Evolutionary conservation across 2,329 filamentous ascomycete species (phyloP).

Genomic region (Paracoccidioides brasiliensis): DNA sequence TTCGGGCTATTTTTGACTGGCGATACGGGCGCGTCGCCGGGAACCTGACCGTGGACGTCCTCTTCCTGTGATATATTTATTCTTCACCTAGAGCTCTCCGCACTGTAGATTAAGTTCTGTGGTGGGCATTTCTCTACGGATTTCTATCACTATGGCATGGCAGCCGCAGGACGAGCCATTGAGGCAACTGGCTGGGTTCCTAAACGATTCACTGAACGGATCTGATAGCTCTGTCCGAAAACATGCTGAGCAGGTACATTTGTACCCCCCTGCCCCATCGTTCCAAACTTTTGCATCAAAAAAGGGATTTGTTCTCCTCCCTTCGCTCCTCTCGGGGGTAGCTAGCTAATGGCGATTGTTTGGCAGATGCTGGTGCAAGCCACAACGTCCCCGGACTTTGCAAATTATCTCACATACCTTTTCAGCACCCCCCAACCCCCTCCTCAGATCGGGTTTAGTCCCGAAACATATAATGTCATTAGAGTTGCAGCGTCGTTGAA

Average conservation of each 20-base stretch:
- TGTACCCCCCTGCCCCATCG: constrained; percentile 13
- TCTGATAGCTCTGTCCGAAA: constrained; percentile 69
- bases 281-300: too few species aligned
- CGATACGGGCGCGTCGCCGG: not conserved
- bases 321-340: not conserved
- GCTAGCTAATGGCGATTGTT: not conserved
- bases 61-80: not conserved
- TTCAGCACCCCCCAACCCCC: constrained; percentile 56
- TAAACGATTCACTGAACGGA: constrained; percentile 83
- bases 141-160: constrained; percentile 60
- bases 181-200: constrained; percentile 73
- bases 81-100: not conserved
- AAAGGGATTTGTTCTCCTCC: too few species aligned
- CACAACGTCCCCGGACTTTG: constrained; percentile 78
- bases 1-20: not conserved
- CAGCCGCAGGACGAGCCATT: constrained; percentile 79
- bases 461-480: constrained; percentile 56
- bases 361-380: constrained; percentile 82
- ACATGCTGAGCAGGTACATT: constrained; percentile 70
- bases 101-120: not conserved
- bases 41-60: not conserved
- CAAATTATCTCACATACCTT: constrained; percentile 91
- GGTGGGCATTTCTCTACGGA: not conserved
- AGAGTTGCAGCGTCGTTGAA: constrained; percentile 83
- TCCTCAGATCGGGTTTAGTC: constrained; percentile 44